Evolutionary conservation across 2,329 filamentous ascomycete genomes (phyloP), one percentile per base, ranked within the genome.

Genomic region (Volutella citrinella): DNA sequence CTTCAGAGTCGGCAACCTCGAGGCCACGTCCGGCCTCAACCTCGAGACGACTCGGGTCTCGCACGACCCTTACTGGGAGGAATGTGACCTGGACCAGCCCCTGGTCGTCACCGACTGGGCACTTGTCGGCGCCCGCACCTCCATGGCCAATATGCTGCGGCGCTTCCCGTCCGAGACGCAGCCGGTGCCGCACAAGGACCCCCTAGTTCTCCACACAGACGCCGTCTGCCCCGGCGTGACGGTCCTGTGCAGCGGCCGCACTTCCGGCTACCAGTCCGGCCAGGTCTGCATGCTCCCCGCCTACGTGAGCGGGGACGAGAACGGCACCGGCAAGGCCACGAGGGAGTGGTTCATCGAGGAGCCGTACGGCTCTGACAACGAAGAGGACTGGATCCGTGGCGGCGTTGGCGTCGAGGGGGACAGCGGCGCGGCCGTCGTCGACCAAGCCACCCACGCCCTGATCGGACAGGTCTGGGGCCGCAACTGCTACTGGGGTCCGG

Each of bases 281-380:
- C 63, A 64, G 27, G 40, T 70, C 13, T 63, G 67, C 29, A 66
- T 70, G 39, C 55, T 65, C 1, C 66, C 67, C 2, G 65, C 65
- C 2, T 67, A 69, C 27, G 51, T 70, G 3, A 59, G 58, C 10
- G 62, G 61, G 3, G 46, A 49, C 1, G 52, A 51, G 10, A 69
- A 68, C 27, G 62, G 64, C 5, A 69, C 66, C 0, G 55, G 57
- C 3, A 68, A 62, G 32, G 58, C 60, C 4, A 69, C 67, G 5
- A 53, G 66, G 6, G 67, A 70, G 46, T 70, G 67, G 67, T 70
- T 63, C 33, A 51, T 70, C 14, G 66, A 70, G 41, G 64, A 68
- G 38, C 59, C 61, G 3, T 54, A 48, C 18, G 42, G 54, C 1
- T 51, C 48, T n/a, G 62, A 65, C 9, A 44, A 66, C 26, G 64